Conservation (phyloP, 2,329 filamentous ascomycete genomes). For the Talaromyces piceae region DNA sequence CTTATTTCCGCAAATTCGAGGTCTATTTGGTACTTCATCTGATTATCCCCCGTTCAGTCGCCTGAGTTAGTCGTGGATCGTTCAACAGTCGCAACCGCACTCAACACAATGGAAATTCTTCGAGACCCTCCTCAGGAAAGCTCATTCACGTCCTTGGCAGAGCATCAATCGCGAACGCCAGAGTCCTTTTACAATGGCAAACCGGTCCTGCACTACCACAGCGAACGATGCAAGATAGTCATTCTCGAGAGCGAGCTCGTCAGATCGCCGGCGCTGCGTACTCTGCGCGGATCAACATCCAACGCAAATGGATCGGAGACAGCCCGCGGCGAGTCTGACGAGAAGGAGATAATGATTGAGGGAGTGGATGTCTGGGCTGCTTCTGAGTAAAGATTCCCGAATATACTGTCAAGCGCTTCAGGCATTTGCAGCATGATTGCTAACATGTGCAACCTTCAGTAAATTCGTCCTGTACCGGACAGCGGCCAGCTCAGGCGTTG, state of each 20-base stretch:
- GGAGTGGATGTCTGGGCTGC: constrained; percentile 42
- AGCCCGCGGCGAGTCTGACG: constrained; percentile 13
- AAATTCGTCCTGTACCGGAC: constrained; percentile 38
- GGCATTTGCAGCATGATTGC: not conserved
- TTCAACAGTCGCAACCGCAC: not conserved
- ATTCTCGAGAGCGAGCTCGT: constrained; percentile 35
- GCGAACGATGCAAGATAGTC: constrained; percentile 38
- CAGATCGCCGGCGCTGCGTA: constrained; percentile 26
- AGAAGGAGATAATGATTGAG: constrained; percentile 31
- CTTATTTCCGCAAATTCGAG: too few species aligned
- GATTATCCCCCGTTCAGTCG: too few species aligned
- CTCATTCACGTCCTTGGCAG: constrained; percentile 36
- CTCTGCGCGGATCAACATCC: constrained; percentile 18
- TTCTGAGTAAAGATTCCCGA: constrained; percentile 33
- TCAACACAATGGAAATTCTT: constrained; percentile 32
- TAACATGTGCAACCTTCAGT: constrained; percentile 19
- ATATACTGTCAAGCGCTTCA: not conserved
- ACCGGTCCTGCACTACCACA: constrained; percentile 41
- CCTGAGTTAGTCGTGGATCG: too few species aligned
- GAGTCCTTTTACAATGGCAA: constrained; percentile 41
- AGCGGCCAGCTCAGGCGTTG: constrained; percentile 28
- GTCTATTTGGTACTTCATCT: too few species aligned
- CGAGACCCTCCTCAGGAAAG: constrained; percentile 30
- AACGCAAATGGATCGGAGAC: constrained; percentile 13
- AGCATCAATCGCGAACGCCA: constrained; percentile 42